Percentiles rank a stretch among this genome's conserved stretches.
Conservation (phyloP, 192 early-diverging fungal species). For the Rhizoclosmatium globosum region DNA sequence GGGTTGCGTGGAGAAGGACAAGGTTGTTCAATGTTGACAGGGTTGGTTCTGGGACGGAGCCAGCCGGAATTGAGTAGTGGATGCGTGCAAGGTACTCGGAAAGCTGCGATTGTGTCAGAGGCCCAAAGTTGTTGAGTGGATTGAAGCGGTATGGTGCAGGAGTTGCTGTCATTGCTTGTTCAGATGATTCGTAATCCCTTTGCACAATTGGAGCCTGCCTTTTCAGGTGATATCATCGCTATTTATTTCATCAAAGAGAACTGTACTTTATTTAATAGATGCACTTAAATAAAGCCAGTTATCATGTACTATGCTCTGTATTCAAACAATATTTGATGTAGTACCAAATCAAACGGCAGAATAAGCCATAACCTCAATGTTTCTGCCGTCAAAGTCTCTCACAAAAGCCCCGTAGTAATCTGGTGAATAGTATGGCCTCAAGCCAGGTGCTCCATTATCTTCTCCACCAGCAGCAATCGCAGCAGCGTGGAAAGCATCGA, state of each 20-base stretch:
- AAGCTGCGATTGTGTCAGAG: background rate
- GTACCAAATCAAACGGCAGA: background rate
- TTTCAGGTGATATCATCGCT: too few relatives aligned
- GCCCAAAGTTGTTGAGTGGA: background rate
- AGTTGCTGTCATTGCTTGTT: background rate
- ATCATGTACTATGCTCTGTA: too few relatives aligned
- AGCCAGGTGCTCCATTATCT: slow-evolving; percentile 41
- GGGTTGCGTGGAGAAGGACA: background rate
- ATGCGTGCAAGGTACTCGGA: background rate
- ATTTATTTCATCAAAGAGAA: too few relatives aligned
- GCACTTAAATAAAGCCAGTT: too few relatives aligned
- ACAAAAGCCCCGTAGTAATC: slow-evolving; percentile 42
- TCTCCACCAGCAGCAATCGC: slow-evolving; percentile 41
- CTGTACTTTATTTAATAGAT: too few relatives aligned
- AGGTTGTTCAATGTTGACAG: background rate
- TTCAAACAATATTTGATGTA: too few relatives aligned
- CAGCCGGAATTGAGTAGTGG: background rate
- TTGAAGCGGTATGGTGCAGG: background rate
- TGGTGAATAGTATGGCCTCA: slow-evolving; percentile 33
- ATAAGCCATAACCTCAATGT: slow-evolving; percentile 31
- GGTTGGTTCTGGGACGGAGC: background rate
- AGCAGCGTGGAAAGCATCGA: slow-evolving; percentile 38
- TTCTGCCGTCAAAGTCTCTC: slow-evolving; percentile 38
- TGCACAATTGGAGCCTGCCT: too few relatives aligned
- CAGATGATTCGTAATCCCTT: too few relatives aligned